Percentiles rank a stretch among this genome's conserved stretches.
phyloP scores from a whole-genome alignment of 2,329 filamentous ascomycete species.

The Gnomoniopsis smithogilvyi region DNA sequence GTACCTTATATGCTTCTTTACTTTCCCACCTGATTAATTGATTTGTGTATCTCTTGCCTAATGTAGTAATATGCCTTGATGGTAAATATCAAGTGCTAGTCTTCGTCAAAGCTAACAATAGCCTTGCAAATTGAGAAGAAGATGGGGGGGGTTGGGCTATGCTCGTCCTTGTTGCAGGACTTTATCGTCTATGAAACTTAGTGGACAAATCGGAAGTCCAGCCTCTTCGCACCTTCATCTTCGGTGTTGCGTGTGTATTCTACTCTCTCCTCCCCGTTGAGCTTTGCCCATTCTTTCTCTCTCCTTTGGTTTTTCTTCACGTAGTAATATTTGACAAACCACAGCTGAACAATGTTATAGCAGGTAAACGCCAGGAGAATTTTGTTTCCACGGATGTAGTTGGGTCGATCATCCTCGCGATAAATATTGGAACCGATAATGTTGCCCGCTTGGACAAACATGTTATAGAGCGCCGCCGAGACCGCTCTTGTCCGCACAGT shows the following conservation, averaged over 20 bases:
- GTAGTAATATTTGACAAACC: conserved; percentile 43
- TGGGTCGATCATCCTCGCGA: conserved; percentile 50
- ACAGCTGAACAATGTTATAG: conserved; percentile 45
- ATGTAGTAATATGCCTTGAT: no score
- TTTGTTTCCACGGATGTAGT: conserved; percentile 48
- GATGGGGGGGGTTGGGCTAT: no score
- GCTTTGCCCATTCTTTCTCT: conserved; percentile 38
- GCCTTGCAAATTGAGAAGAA: no score
- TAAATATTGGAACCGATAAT: conserved; percentile 50
- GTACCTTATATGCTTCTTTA: no score
- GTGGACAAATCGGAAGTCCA: conserved; percentile 52
- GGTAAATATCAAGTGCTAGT: no score
- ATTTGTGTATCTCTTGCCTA: no score
- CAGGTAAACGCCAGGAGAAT: conserved; percentile 44
- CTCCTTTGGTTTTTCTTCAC: conserved; percentile 43
- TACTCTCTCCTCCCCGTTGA: conserved; percentile 43
- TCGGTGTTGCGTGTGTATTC: conserved; percentile 46
- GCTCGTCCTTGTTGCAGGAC: no score
- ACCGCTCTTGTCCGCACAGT: conserved; percentile 46
- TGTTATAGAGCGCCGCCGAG: conserved; percentile 47
- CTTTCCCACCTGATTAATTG: no score
- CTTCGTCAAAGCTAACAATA: no score
- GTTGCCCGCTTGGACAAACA: conserved; percentile 41
- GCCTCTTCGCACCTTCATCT: conserved; percentile 51
- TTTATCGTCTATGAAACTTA: no score